A percentile compares a stretch with the other conserved stretches of the same genome.
phyloP scores from a whole-genome alignment of 2,329 filamentous ascomycete genomes.

The Sporothrix mexicana region DNA sequence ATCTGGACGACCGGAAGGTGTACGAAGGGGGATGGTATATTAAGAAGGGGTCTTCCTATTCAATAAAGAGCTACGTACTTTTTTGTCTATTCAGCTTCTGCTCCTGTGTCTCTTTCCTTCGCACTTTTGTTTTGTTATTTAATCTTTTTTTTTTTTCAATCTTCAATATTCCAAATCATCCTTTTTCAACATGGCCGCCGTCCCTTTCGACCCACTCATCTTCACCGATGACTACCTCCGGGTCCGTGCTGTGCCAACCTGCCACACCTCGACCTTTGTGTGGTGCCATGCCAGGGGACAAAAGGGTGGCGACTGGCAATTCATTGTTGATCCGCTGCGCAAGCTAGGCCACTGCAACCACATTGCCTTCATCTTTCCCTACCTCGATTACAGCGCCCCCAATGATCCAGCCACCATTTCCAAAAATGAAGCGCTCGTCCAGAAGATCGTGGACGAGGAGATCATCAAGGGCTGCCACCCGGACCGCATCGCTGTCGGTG shows the following conservation, averaged over 20 bases:
- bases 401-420: neutral
- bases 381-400: constrained; percentile 21
- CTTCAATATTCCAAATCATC: neutral
- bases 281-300: constrained; percentile 1
- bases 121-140: neutral
- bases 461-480: constrained; percentile 24
- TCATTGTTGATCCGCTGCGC: constrained; percentile 19
- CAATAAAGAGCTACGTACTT: neutral
- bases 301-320: constrained; percentile 23
- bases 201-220: constrained; percentile 13
- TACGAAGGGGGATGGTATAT: neutral
- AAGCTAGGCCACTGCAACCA: constrained; percentile 25
- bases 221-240: constrained; percentile 24
- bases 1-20: neutral
- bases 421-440: constrained; percentile 19
- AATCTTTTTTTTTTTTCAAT: neutral
- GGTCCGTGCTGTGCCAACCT: constrained; percentile 23
- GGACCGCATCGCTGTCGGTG: constrained; percentile 22
- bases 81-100: neutral
- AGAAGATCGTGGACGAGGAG: constrained; percentile 24
- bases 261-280: constrained; percentile 22
- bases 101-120: neutral
- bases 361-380: constrained; percentile 28
- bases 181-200: constrained; percentile 5
- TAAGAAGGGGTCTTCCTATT: neutral